phyloP scores from a whole-genome alignment of 441 rosid species.

The Gossypium davidsonii region DNA sequence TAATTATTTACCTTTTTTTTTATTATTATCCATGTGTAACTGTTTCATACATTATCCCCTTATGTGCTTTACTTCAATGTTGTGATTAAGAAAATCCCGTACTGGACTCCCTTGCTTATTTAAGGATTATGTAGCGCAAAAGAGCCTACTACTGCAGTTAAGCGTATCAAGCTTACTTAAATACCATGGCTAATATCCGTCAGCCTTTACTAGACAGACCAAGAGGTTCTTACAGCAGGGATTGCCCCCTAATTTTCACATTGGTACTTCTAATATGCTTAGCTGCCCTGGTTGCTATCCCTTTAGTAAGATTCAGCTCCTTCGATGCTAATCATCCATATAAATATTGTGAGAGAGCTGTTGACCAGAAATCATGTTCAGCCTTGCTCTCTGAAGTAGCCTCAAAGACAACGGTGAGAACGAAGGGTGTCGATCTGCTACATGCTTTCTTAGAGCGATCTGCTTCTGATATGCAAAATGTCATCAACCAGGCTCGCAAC shows the following conservation, averaged over 20 bases:
- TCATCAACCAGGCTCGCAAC: conserved; percentile 17
- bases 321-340: not conserved
- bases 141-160: not conserved
- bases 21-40: not conserved
- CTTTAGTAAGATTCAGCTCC: conserved; percentile 15
- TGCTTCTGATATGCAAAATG: conserved; percentile 19
- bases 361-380: conserved; percentile 39
- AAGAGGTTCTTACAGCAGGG: conserved; percentile 25
- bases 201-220: conserved; percentile 44
- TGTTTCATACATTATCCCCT: not conserved
- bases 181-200: conserved; percentile 26
- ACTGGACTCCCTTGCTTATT: not conserved
- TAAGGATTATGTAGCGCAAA: conserved; percentile 4
- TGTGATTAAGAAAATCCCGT: not conserved
- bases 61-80: not conserved
- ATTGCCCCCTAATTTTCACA: conserved; percentile 31
- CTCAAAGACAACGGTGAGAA: conserved; percentile 13
- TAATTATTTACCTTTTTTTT: no score
- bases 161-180: not conserved
- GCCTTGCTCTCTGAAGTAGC: conserved; percentile 34
- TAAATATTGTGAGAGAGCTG: conserved; percentile 37
- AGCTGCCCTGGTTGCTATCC: conserved; percentile 22
- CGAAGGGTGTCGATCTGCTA: conserved; percentile 27
- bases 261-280: conserved; percentile 33
- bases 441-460: conserved; percentile 35